Conservation (phyloP, 2,329 filamentous ascomycete species). For the Cladosporium sp. region DNA sequence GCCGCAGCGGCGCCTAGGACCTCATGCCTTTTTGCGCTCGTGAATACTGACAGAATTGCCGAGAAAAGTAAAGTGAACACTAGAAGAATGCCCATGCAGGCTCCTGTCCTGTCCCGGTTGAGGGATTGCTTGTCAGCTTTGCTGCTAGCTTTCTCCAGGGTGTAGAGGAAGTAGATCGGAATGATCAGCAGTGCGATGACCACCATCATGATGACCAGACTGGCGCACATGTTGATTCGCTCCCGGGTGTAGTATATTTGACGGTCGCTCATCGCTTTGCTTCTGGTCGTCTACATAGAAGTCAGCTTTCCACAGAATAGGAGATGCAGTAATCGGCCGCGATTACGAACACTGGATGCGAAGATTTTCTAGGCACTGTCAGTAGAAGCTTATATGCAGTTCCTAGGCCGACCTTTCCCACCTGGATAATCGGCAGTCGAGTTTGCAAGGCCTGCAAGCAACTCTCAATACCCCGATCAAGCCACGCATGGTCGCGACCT, state of each 20-base stretch:
- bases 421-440: neutral
- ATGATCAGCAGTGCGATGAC: slow-evolving; percentile 31
- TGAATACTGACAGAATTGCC: slow-evolving; percentile 29
- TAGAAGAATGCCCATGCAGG: slow-evolving; percentile 28
- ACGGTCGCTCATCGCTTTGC: slow-evolving; percentile 7
- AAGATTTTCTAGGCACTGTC: neutral
- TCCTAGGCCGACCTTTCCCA: neutral
- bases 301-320: neutral
- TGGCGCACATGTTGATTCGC: slow-evolving; percentile 27
- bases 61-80: slow-evolving; percentile 31
- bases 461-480: slow-evolving; percentile 39
- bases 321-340: neutral
- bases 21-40: slow-evolving; percentile 30
- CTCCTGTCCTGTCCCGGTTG: slow-evolving; percentile 19
- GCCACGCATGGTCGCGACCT: slow-evolving; percentile 42
- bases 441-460: neutral
- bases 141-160: slow-evolving; percentile 24
- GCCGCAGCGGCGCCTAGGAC: slow-evolving; percentile 32
- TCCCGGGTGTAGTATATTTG: slow-evolving; percentile 27
- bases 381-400: neutral
- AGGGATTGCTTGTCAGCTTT: neutral
- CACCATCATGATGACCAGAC: slow-evolving; percentile 27
- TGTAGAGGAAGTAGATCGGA: slow-evolving; percentile 32
- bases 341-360: neutral
- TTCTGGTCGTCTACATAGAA: neutral